Percentiles rank a stretch among this genome's conserved stretches.
These are phyloP conservation scores for Pyrus hybrid DNA, from an alignment of 331 rosid genomes.

Conservation along the genomic window DNA sequence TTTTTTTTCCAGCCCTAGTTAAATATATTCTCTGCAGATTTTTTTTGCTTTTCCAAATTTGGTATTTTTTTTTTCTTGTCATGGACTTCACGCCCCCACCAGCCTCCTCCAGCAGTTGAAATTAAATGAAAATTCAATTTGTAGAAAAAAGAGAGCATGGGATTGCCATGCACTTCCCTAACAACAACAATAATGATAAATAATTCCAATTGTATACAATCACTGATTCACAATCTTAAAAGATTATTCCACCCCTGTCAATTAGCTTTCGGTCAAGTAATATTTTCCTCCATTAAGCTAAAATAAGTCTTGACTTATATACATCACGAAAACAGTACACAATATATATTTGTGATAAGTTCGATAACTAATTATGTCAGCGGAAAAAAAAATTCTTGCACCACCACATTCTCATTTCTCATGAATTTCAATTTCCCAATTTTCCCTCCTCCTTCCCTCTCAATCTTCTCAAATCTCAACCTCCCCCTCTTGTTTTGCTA, in stretches of 20 bases:
- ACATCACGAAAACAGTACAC: too few relatives aligned
- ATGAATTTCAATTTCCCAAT: neutral
- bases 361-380: neutral
- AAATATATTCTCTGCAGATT: too few relatives aligned
- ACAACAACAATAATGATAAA: neutral
- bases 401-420: conserved; percentile 28
- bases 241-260: too few relatives aligned
- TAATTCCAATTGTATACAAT: conserved; percentile 19
- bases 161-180: conserved; percentile 24
- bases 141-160: conserved; percentile 22
- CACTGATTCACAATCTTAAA: neutral
- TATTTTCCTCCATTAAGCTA: too few relatives aligned
- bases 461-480: conserved; percentile 3
- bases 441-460: neutral
- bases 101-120: neutral
- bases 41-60: neutral
- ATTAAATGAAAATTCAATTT: conserved; percentile 12
- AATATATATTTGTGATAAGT: neutral
- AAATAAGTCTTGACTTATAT: too few relatives aligned
- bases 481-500: conserved; percentile 9
- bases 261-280: too few relatives aligned
- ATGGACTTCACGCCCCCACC: conserved; percentile 47
- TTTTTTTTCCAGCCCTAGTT: too few relatives aligned
- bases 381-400: conserved; percentile 9
- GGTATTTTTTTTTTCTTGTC: neutral